phyloP scores from a whole-genome alignment of 495 filamentous ascomycete species.

The Neurospora sp. region DNA sequence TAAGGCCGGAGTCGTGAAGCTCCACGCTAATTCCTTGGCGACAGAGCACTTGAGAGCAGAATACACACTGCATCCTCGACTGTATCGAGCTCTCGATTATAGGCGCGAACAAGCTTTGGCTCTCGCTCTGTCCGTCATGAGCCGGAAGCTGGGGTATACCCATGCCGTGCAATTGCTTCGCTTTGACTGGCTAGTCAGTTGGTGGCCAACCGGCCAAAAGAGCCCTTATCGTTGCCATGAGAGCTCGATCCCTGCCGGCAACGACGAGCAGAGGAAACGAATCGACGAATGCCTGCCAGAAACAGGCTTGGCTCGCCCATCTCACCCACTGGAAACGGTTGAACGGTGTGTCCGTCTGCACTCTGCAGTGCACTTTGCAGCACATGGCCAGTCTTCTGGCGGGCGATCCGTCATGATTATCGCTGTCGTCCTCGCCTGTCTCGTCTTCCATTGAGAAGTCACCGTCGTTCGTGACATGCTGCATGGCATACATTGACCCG shows the following conservation, averaged over 20 bases:
- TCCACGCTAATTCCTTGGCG: neutral
- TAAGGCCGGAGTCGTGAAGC: neutral
- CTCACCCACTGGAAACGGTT: neutral
- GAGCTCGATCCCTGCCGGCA: neutral
- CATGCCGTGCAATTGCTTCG: constrained; percentile 10
- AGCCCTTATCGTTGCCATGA: neutral
- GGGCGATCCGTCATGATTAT: neutral
- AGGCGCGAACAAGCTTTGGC: constrained; percentile 18
- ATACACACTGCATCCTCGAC: neutral
- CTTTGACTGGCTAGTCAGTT: constrained; percentile 5
- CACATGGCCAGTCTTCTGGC: neutral
- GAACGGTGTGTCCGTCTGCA: neutral
- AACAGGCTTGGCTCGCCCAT: neutral
- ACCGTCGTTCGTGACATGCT: neutral
- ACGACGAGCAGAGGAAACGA: neutral
- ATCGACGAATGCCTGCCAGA: neutral
- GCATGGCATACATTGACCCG: neutral
- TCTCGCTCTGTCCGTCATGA: constrained; percentile 14
- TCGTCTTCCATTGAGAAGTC: neutral
- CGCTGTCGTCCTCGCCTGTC: neutral
- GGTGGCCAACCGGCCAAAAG: neutral
- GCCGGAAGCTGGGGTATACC: constrained; percentile 8
- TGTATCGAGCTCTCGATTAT: neutral
- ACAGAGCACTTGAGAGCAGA: neutral
- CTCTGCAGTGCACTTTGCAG: neutral